A percentile compares a stretch with the other conserved stretches of the same genome.
These are phyloP conservation scores for Coniella lustricola DNA, from an alignment of 2,329 filamentous ascomycete species.

Conservation along the genomic window DNA sequence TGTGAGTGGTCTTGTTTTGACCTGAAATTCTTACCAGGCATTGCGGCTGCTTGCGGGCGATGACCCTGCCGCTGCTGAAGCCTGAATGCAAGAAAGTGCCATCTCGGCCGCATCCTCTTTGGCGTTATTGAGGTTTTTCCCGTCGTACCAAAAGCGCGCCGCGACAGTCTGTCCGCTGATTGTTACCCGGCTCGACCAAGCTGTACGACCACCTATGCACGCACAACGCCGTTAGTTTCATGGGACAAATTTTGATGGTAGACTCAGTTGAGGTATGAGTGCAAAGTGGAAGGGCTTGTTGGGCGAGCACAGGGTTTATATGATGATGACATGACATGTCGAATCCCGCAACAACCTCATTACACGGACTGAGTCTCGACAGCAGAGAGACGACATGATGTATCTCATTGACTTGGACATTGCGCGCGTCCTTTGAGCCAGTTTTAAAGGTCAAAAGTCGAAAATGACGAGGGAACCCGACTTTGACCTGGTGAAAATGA, in stretches of 20 bases:
- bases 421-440: no score
- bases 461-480: no score
- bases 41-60: constrained; percentile 33
- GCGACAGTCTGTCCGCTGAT: constrained; percentile 57
- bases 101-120: constrained; percentile 87
- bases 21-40: constrained; percentile 25
- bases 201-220: constrained; percentile 70
- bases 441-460: no score
- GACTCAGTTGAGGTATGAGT: no score
- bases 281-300: no score
- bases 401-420: no score
- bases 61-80: constrained; percentile 22
- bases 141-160: constrained; percentile 90
- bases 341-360: no score
- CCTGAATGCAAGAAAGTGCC: constrained; percentile 52
- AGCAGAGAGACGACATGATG: no score
- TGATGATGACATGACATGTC: not conserved
- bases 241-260: not conserved
- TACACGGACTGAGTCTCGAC: no score
- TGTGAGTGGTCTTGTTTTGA: not conserved
- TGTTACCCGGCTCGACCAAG: constrained; percentile 79
- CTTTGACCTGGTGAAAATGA: no score
- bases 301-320: no score
- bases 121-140: constrained; percentile 78
- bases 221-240: constrained; percentile 3